Evolutionary conservation across 768 basidiomycete species (phyloP).

Genomic region (Lentinula sp.): DNA sequence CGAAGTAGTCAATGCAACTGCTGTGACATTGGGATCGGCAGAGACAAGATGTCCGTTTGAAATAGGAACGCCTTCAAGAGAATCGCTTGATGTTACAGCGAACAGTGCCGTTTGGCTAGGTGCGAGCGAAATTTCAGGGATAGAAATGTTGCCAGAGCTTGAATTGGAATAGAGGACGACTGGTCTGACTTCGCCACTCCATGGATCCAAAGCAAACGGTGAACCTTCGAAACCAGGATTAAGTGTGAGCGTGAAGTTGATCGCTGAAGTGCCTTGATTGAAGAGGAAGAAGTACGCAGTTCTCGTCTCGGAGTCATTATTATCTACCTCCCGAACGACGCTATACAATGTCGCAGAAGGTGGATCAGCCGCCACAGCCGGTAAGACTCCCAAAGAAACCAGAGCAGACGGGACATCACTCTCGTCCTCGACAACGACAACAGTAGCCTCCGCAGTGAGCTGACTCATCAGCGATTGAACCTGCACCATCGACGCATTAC

Average conservation of each 20-base stretch:
- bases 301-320: not conserved
- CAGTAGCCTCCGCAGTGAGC: conserved; percentile 3
- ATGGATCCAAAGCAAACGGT: conserved; percentile 12
- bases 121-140: conserved; percentile 9
- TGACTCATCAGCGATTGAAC: conserved; percentile 11
- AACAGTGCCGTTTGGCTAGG: conserved; percentile 9
- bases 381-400: conserved; percentile 9
- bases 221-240: conserved; percentile 9
- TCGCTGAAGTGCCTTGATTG: conserved; percentile 6
- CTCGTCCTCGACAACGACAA: conserved; percentile 7
- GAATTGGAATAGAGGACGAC: conserved; percentile 9
- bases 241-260: conserved; percentile 10
- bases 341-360: conserved; percentile 4
- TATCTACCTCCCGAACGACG: conserved; percentile 3
- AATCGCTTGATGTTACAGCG: conserved; percentile 6
- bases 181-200: conserved; percentile 7
- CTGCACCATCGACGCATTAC: conserved; percentile 6
- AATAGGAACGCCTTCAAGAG: conserved; percentile 7
- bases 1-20: not conserved
- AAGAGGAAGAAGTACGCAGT: conserved; percentile 11
- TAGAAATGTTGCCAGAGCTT: conserved; percentile 8
- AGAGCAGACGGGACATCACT: conserved; percentile 6
- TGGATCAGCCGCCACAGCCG: conserved; percentile 7
- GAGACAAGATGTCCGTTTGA: conserved; percentile 5
- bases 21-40: conserved; percentile 6